A percentile compares a stretch with the other conserved stretches of the same genome.
Conservation (phyloP, 176 grass and related monocot genomes). For the Zoysia pacifica region DNA sequence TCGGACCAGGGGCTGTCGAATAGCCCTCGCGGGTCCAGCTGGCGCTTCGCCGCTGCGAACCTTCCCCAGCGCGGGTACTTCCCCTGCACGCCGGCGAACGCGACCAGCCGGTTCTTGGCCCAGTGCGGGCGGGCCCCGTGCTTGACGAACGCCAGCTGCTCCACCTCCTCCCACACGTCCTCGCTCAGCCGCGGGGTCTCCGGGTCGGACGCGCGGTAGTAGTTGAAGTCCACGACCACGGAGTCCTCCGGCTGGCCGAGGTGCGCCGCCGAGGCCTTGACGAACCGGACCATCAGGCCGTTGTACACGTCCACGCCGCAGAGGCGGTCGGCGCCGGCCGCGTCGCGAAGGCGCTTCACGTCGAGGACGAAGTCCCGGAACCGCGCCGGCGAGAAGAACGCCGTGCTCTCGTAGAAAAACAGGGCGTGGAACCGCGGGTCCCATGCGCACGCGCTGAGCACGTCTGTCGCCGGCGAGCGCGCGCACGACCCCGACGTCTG, state of each 20-base stretch:
- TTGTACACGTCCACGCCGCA: conserved; percentile 86
- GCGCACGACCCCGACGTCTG: conserved; percentile 80
- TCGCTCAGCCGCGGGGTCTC: conserved; percentile 50
- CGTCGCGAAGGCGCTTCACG: conserved; percentile 68
- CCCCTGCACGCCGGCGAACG: conserved; percentile 53
- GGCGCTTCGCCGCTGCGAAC: conserved; percentile 53
- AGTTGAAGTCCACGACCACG: conserved; percentile 90
- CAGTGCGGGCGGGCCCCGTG: conserved; percentile 75
- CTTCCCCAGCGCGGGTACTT: conserved; percentile 59
- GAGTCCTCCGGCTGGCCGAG: conserved; percentile 79
- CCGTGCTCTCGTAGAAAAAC: conserved; percentile 88
- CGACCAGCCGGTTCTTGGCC: conserved; percentile 76
- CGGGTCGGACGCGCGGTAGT: conserved; percentile 63
- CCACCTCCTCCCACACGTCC: conserved; percentile 93
- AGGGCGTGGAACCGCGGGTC: conserved; percentile 79
- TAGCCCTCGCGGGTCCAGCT: conserved; percentile 55
- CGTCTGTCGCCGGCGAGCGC: conserved; percentile 29
- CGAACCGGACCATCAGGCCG: conserved; percentile 65
- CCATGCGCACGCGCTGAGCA: conserved; percentile 57
- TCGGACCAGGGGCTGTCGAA: conserved; percentile 75
- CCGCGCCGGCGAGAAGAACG: conserved; percentile 54
- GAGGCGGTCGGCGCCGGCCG: conserved; percentile 42
- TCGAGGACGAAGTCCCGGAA: conserved; percentile 70
- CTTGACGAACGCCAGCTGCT: conserved; percentile 90
- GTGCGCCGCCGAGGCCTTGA: conserved; percentile 53